A percentile compares a stretch with the other conserved stretches of the same genome.
Conservation (phyloP, 2,329 filamentous ascomycete species). For the Pseudocercospora ulei region DNA sequence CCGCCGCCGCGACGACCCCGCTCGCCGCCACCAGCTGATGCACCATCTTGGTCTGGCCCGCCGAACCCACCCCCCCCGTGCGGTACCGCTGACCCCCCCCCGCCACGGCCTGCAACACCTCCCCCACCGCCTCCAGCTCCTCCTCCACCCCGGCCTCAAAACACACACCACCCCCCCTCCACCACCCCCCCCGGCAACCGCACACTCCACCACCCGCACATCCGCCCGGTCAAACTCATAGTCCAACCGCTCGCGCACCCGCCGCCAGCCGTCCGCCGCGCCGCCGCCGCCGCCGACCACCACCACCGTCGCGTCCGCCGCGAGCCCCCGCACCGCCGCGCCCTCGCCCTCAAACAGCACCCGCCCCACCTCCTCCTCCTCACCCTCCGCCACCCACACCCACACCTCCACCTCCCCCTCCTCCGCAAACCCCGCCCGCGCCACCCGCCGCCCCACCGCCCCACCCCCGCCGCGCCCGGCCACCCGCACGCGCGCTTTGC, state of each 20-base stretch:
- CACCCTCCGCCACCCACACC: too few species aligned
- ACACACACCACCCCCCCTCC: conserved; percentile 64
- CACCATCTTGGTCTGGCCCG: conserved; percentile 50
- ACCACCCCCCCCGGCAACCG: conserved; percentile 65
- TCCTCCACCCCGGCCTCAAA: conserved; percentile 55
- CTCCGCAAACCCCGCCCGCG: too few species aligned
- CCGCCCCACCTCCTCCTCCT: too few species aligned
- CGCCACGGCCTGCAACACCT: conserved; percentile 55
- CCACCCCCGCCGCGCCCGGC: too few species aligned
- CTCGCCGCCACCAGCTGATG: conserved; percentile 51
- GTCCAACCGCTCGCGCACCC: conserved; percentile 49
- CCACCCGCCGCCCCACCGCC: too few species aligned
- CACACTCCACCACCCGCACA: conserved; percentile 58
- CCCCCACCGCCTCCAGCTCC: conserved; percentile 47
- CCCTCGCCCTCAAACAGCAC: too few species aligned
- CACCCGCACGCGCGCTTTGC: too few species aligned
- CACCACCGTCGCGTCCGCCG: too few species aligned
- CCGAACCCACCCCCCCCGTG: conserved; percentile 46
- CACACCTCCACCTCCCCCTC: too few species aligned
- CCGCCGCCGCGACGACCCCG: conserved; percentile 48
- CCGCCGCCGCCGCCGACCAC: too few species aligned
- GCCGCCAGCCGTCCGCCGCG: conserved; percentile 55
- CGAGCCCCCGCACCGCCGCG: too few species aligned
- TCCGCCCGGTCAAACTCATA: conserved; percentile 48
- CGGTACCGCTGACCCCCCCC: conserved; percentile 51